Percentiles rank a stretch among this genome's conserved stretches.
Evolutionary conservation across 164 flowering plant genomes (phyloP).

Genomic region (Cinnamomum chago): DNA sequence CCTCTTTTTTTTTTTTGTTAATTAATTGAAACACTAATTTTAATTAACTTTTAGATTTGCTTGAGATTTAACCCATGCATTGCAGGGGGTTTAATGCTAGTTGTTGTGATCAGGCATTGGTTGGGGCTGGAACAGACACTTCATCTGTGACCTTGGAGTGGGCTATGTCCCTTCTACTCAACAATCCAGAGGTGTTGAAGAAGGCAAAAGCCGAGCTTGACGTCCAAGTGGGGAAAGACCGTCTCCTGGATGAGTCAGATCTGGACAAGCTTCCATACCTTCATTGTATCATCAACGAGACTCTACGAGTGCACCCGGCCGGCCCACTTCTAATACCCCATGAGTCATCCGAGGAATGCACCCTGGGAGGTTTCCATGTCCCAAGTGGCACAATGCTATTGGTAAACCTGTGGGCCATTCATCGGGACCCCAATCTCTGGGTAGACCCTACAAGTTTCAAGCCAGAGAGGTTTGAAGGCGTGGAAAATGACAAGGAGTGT

Average conservation of each 20-base stretch:
- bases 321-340: slow-evolving; percentile 49
- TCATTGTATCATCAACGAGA: slow-evolving; percentile 33
- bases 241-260: slow-evolving; percentile 40
- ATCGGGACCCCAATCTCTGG: slow-evolving; percentile 48
- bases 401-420: slow-evolving; percentile 46
- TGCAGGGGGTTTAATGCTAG: no score
- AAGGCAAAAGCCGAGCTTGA: slow-evolving; percentile 40
- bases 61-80: no score
- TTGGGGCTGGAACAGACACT: slow-evolving; percentile 46
- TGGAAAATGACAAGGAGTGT: slow-evolving; percentile 12
- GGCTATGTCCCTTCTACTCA: slow-evolving; percentile 45
- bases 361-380: slow-evolving; percentile 31
- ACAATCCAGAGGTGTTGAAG: slow-evolving; percentile 28
- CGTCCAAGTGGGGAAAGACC: slow-evolving; percentile 18
- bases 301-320: slow-evolving; percentile 37
- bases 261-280: slow-evolving; percentile 38
- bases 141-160: slow-evolving; percentile 35
- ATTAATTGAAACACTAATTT: no score
- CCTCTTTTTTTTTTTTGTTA: no score
- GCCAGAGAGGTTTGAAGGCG: slow-evolving; percentile 49
- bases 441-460: slow-evolving; percentile 36
- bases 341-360: slow-evolving; percentile 31
- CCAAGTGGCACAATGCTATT: slow-evolving; percentile 40
- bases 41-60: no score
- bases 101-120: slow-evolving; percentile 21